Base-by-base conservation (phyloP, 129 eudicot species). In the Arctium minus region DNA sequence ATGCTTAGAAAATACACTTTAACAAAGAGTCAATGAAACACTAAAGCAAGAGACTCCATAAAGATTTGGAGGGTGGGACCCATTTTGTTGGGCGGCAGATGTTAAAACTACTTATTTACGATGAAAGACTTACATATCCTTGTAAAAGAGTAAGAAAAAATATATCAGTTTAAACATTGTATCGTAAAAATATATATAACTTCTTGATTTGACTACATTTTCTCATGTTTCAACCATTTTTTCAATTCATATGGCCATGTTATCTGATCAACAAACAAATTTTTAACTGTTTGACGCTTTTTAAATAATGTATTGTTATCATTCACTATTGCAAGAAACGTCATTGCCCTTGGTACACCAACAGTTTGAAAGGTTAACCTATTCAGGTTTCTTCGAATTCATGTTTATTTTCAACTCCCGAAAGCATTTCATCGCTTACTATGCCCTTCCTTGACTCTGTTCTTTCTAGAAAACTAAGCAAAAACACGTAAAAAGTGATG, bases 1-100 rank as follows among this genome's bases (percentile, higher is more conserved):
- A 83, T 81, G 90, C 92, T 83, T 89, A 74, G 67, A 71, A 84
- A 86, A 70, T 81, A 86, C 86, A 74, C 90, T 77, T 78, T 81
- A 73, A 60, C 73, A 27, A 84, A 81, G 76, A 84, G 78, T 73
- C 79, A 70, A 77, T 87, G 65, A 37, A 81, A 78, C 79, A 85
- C 46, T 53, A 73, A 73, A 8, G n/a, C 38, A 82, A 27, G 29
- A 69, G 46, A 35, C 30, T 27, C 53, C 37, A 31, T 65, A 82
- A 44, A 42, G 35, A 75, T 46, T 76, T 64, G 37, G 22, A 82
- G 62, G 42, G 76, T 75, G 83, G 87, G 86, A 39, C 87, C 87
- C 50, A 72, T 70, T 84, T 77, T 84, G 75, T 84, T 84, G 83
- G 75, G 60, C 70, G 48, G 79, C 72, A 76, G 39, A 60, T 40